Conservation (phyloP, 192 early-diverging fungal species). For the Podila minutissima region DNA sequence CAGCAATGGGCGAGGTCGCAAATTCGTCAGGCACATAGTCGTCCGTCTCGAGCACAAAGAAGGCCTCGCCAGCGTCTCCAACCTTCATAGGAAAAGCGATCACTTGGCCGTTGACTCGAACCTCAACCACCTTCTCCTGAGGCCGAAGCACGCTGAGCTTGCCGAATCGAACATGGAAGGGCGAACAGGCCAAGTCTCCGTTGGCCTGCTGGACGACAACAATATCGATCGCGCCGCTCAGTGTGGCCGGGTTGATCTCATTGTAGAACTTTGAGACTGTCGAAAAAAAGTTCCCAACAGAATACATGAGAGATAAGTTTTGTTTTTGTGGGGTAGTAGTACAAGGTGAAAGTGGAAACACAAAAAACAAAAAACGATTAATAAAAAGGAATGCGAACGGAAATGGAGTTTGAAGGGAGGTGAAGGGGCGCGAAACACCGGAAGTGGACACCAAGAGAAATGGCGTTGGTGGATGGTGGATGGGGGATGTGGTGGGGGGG, state of each 20-base stretch:
- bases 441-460: too few species aligned
- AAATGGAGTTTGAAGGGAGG: not conserved
- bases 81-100: slow-evolving; percentile 95
- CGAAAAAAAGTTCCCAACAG: slow-evolving; percentile 66
- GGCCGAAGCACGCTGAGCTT: slow-evolving; percentile 92
- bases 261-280: slow-evolving; percentile 92
- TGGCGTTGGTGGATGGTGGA: too few species aligned
- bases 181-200: slow-evolving; percentile 89
- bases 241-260: slow-evolving; percentile 96
- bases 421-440: not conserved
- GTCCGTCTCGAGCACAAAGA: slow-evolving; percentile 96
- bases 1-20: slow-evolving; percentile 91
- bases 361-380: not conserved
- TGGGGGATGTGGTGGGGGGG: not conserved
- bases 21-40: slow-evolving; percentile 90
- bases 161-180: slow-evolving; percentile 98
- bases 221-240: slow-evolving; percentile 98
- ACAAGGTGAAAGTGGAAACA: not conserved
- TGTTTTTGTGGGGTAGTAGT: not conserved
- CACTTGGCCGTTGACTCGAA: slow-evolving; percentile 83
- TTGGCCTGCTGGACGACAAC: slow-evolving; percentile 90
- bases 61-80: slow-evolving; percentile 96
- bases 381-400: not conserved
- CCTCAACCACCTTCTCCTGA: slow-evolving; percentile 90
- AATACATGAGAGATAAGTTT: slow-evolving; percentile 34